Base-by-base conservation (phyloP, 805 yeast genomes). In the Blastobotrys attinorum region DNA sequence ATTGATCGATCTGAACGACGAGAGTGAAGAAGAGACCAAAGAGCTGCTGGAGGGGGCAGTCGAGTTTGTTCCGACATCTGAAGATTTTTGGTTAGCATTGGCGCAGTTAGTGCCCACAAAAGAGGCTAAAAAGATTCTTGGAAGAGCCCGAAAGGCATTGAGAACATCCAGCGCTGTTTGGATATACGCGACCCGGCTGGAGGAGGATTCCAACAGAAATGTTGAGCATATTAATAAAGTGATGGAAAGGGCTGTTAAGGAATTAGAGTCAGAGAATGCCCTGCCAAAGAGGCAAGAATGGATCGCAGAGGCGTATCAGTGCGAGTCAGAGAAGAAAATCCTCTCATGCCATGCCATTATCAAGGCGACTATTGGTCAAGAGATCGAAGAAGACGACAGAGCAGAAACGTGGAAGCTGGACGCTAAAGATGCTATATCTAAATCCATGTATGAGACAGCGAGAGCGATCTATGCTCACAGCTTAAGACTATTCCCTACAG, bases 151-250 rank as follows among this genome's bases (percentile, higher is more conserved):
- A 48, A 76, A 76, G 43, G 57, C 61, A 0, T 58, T 81, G 11
- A 69, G 71, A 2, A 65, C 68, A 2, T 67, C 75, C 6, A 61
- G 69, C 37, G 67, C 67, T 27, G 68, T 87, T 1, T 86, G 95
- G 90, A 62, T 86, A 2, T 67, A 79, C 0, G 87, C 87, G 1
- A 71, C 79, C 1, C 74, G 78, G 49, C 56, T 87, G 11, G 94
- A 86, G 59, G 90, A 79, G 53, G 64, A 69, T 45, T 56, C 62
- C 1, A 69, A 64, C n/a, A 59, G 64, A 1, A 41, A 25, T 3
- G 73, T 76, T 47, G 23, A 32, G 4, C 42, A 44, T 11, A 60
- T 80, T 1, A 60, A 60, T 3, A 70, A 68, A 54, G 53, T 83
- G 53, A 54, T 81, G 45, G 60, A 61, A 23, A 72, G 75, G 56